Base-by-base conservation (phyloP, 1,284 basidiomycete genomes). In the Apiotrichum siamense region DNA sequence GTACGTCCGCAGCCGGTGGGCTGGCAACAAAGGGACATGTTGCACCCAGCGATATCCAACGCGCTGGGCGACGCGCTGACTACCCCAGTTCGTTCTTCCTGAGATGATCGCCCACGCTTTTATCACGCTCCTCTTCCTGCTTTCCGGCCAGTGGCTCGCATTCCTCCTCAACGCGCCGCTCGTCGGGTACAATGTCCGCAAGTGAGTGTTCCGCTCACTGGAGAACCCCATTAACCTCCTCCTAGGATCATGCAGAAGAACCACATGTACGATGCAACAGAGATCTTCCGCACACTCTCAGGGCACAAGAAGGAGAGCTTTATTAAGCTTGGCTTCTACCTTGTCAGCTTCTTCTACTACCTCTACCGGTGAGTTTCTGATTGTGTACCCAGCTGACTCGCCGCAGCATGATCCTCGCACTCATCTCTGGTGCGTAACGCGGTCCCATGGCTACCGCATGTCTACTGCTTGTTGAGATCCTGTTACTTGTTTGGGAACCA, bases 261-360 rank as follows among this genome's bases (percentile, higher is more conserved):
- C 67, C 93, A 97, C 77, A 94, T 97, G 88, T 94, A 97, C 71
- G 94, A 99, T 73, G 94, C 94, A 47, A 98, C 96, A 27, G 96
- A 98, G 75, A 98, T 98, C 65, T 98, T 99, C 81, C 82, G 96
- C 61, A 94, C 94, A 12, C 77, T 98, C 41, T 83, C 86, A 17
- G 83, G 81, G 36, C 96, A 97, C 77, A 99, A 99, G 79, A 97
- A 93, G 73, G 93, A 96, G 77, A 86, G 86, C 66, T 97, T 98
- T 70, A 81, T 94, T 75, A 97, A 96, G 78, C 85, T 97, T 54
- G 92, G 88, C 20, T 93, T 94, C 75, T 96, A 93, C 75, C 82
- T 94, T 51, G 78, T 94, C 56, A 90, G 86, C 43, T 94, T 94
- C 81, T 94, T 94, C 81, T 96, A 93, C 77, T 96, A 94, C 71